phyloP scores from a whole-genome alignment of 352 stramenopile genomes.

The Phytophthora europaea region DNA sequence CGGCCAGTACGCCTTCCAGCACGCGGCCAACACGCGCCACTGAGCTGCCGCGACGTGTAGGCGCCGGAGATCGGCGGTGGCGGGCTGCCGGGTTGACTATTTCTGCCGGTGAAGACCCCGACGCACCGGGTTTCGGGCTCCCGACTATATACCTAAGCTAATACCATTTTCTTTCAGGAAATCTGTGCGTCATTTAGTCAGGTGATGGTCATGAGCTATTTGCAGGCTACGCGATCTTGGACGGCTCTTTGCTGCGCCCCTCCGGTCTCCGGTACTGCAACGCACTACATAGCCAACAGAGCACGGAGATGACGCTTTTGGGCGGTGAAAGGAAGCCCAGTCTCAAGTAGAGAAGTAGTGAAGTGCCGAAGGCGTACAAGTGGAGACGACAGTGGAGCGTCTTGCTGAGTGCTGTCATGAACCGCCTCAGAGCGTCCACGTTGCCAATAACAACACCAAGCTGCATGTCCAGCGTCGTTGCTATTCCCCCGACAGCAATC shows the following conservation, averaged over 20 bases:
- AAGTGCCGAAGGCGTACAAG: background rate
- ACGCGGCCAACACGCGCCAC: conserved; percentile 47
- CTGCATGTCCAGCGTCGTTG: background rate
- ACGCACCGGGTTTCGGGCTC: conserved; percentile 10
- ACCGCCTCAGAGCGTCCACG: background rate
- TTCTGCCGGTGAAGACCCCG: conserved; percentile 1
- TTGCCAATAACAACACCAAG: background rate
- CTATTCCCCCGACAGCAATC: background rate
- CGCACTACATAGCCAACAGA: background rate
- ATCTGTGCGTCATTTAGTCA: background rate
- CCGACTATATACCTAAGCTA: conserved; percentile 39
- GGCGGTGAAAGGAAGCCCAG: background rate
- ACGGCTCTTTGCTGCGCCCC: background rate
- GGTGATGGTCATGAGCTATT: conserved; percentile 4
- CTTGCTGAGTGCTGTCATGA: background rate
- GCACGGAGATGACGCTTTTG: background rate
- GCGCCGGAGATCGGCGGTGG: background rate
- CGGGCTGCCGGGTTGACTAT: background rate
- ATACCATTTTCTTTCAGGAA: conserved; percentile 35
- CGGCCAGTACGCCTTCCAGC: too few relatives aligned
- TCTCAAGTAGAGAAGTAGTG: background rate
- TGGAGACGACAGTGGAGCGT: background rate
- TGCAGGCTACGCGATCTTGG: conserved; percentile 7
- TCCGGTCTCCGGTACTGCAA: conserved; percentile 2
- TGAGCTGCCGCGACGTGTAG: conserved; percentile 9